Base-by-base conservation (phyloP, 208 protist genomes). In the Blastocrithidia nonstop region DNA sequence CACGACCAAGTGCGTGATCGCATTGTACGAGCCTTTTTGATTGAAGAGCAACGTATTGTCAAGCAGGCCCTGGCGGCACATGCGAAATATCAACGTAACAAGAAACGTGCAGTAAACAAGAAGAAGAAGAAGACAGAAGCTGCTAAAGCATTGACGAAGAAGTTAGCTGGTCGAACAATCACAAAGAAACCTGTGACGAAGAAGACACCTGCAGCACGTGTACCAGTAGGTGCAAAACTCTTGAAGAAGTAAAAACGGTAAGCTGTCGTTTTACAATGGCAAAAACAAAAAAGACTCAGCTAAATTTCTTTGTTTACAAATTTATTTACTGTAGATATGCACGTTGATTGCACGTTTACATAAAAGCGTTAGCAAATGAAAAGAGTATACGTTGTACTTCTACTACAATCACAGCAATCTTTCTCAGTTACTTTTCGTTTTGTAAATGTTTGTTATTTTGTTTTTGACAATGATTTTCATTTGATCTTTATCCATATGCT, bases 31-130 rank as follows among this genome's bases (percentile, higher is more conserved):
- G 95, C 97, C 43, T 99, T 99, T 94, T 90, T 99, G 48, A 84
- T 98, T 39, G 97, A 99, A 88, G 97, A 99, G 81, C 94, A 98
- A 79, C 98, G 96, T 80, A 95, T 98, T 57, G 95, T 98, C 41
- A 98, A 98, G 94, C 56, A 77, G 36, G 78, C 71, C 27, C 67
- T 88, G 35, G 67, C 63, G 49, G 73, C 76, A 33, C 68, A 82
- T 61, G 61, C 60, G 40, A 80, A 80, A 67, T 50, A 58, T 66
- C 70, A 76, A 63, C 57, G 45, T 45, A 57, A 61, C 33, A 77
- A 66, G 61, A 76, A 76, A 61, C 78, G 78, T 54, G 61, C 61
- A 35, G 51, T 46, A 49, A 66, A 69, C 67, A 83, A 77, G 66
- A 57, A 61, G 54, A 81, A 83, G 73, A 35, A 35, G 29, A n/a